Conservation (phyloP, 2,329 filamentous ascomycete genomes). For the Tolypocladium cylindrosporum region DNA sequence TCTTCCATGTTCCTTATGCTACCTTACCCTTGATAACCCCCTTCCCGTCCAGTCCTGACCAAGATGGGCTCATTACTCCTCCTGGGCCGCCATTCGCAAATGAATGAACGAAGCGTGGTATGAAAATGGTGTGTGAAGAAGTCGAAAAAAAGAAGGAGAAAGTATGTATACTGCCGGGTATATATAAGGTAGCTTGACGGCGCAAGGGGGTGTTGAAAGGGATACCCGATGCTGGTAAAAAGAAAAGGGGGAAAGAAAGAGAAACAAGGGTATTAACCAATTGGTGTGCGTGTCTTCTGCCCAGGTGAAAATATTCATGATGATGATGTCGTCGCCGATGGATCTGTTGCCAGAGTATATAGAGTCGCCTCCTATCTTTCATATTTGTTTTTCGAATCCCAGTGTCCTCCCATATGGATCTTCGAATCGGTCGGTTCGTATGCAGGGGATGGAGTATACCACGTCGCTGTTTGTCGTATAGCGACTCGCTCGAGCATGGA, state of each 20-base stretch:
- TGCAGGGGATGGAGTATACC: neutral
- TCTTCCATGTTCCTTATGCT: neutral
- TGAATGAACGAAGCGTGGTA: neutral
- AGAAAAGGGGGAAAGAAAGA: conserved; percentile 1
- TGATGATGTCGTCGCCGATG: conserved; percentile 13
- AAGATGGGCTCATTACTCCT: neutral
- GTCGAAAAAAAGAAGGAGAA: neutral
- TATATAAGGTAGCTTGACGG: neutral
- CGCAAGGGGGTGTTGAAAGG: neutral
- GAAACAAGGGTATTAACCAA: conserved; percentile 8
- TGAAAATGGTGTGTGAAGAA: neutral
- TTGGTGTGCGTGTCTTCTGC: neutral
- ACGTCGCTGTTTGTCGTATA: neutral
- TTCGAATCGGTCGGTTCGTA: conserved; percentile 1
- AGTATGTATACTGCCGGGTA: neutral
- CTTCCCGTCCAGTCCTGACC: neutral
- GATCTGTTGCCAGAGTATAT: conserved; percentile 22
- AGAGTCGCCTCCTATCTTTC: conserved; percentile 13
- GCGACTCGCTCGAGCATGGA: neutral
- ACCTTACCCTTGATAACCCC: neutral
- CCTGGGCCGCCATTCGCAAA: neutral
- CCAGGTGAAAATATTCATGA: neutral
- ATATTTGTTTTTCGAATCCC: neutral
- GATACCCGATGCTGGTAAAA: neutral
- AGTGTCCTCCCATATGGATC: conserved; percentile 2